phyloP scores from a whole-genome alignment of 83 land plant species.

The Picea engelmannii region DNA sequence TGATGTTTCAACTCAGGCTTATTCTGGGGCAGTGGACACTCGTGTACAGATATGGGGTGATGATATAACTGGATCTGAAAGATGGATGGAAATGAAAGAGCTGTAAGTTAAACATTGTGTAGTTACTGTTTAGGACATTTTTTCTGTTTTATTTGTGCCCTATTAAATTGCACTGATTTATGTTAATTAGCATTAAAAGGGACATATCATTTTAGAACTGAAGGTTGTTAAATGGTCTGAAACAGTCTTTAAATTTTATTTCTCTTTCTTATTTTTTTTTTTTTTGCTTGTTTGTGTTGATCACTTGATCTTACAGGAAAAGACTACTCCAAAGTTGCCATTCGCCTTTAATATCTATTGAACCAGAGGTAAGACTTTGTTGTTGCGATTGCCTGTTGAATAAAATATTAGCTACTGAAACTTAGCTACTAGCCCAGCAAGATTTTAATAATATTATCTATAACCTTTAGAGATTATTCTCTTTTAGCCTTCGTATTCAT shows the following conservation, averaged over 20 bases:
- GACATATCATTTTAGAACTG: too few species aligned
- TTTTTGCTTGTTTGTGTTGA: slow-evolving; percentile 18
- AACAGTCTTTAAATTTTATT: not conserved
- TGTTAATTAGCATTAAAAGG: not conserved
- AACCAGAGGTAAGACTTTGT: slow-evolving; percentile 51
- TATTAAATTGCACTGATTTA: not conserved
- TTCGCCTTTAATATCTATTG: slow-evolving; percentile 61
- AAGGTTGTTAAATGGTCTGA: too few species aligned
- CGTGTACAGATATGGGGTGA: slow-evolving; percentile 29
- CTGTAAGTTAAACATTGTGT: slow-evolving; percentile 8
- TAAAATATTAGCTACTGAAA: not conserved
- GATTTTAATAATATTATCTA: not conserved
- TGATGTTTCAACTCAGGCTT: slow-evolving; percentile 26
- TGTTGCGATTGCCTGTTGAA: not conserved
- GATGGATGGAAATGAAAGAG: slow-evolving; percentile 32
- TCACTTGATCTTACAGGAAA: slow-evolving; percentile 44
- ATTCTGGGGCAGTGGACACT: slow-evolving; percentile 21
- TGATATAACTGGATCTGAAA: slow-evolving; percentile 13
- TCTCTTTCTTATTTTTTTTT: not conserved
- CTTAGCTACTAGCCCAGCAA: not conserved
- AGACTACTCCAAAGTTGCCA: slow-evolving; percentile 50
- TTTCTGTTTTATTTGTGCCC: not conserved
- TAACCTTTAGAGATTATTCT: not conserved
- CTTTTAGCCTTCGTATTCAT: not conserved
- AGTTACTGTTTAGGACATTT: not conserved